phyloP scores from a whole-genome alignment of 2,329 filamentous ascomycete species.

The Aspergillus ochraceus region DNA sequence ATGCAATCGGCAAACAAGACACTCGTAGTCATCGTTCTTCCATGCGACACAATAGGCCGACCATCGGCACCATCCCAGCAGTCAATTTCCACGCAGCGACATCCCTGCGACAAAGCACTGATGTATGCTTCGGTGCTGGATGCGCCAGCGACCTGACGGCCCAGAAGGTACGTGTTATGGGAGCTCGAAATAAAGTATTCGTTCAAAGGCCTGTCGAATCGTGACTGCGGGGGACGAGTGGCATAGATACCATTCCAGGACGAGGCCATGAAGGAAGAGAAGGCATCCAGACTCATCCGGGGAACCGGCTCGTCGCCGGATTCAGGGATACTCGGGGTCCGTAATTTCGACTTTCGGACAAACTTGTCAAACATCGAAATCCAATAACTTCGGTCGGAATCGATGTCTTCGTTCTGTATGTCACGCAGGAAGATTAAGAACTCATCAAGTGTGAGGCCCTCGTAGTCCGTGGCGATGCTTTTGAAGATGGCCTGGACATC shows the following conservation, averaged over 20 bases:
- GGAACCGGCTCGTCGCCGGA: constrained; percentile 46
- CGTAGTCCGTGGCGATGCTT: constrained; percentile 58
- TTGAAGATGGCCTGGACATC: constrained; percentile 77
- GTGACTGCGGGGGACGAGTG: constrained; percentile 60
- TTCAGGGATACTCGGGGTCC: constrained; percentile 47
- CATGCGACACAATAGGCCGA: constrained; percentile 86
- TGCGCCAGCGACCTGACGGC: constrained; percentile 82
- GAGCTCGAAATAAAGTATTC: constrained; percentile 99
- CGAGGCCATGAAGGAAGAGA: constrained; percentile 76
- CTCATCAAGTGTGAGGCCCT: constrained; percentile 68
- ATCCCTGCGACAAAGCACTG: constrained; percentile 79
- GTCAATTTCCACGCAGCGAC: constrained; percentile 94
- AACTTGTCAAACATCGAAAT: constrained; percentile 70
- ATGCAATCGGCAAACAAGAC: constrained; percentile 92
- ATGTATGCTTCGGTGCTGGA: constrained; percentile 97
- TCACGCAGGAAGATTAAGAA: constrained; percentile 75
- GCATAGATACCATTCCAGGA: constrained; percentile 68
- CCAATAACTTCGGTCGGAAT: constrained; percentile 66
- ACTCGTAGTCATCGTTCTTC: constrained; percentile 81
- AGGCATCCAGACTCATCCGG: constrained; percentile 74
- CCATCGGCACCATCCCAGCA: constrained; percentile 95
- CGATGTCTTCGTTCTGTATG: constrained; percentile 74
- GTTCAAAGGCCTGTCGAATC: constrained; percentile 80
- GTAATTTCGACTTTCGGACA: constrained; percentile 59
- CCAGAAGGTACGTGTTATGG: constrained; percentile 95